Evolutionary conservation across 1,284 basidiomycete species (phyloP).

Genomic region (Peniophora sp.): DNA sequence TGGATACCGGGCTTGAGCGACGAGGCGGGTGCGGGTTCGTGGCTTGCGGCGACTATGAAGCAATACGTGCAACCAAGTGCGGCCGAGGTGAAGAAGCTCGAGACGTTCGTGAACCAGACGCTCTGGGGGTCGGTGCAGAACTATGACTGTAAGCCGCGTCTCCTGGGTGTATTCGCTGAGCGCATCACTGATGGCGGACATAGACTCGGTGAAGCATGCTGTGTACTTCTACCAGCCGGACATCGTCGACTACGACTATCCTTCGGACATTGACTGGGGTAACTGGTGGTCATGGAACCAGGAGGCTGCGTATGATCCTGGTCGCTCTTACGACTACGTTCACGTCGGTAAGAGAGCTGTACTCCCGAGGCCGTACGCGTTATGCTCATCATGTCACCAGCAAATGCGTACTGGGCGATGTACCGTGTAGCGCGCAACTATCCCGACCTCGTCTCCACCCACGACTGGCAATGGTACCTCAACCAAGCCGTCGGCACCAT

Average conservation of each 20-base stretch:
- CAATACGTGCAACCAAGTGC: slow-evolving; percentile 46
- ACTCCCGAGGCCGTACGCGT: too few species aligned
- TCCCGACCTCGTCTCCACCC: slow-evolving; percentile 34
- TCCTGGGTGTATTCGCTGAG: neutral
- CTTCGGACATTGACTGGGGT: slow-evolving; percentile 39
- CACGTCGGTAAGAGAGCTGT: slow-evolving; percentile 30
- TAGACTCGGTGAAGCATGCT: slow-evolving; percentile 22
- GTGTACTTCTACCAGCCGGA: slow-evolving; percentile 48
- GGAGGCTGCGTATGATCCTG: slow-evolving; percentile 37
- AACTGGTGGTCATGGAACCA: slow-evolving; percentile 56
- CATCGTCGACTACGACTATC: slow-evolving; percentile 39
- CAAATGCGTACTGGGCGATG: slow-evolving; percentile 47
- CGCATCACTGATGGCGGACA: slow-evolving; percentile 5
- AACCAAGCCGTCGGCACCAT: slow-evolving; percentile 48
- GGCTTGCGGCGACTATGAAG: slow-evolving; percentile 51
- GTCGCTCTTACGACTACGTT: slow-evolving; percentile 54
- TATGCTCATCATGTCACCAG: neutral
- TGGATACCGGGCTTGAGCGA: slow-evolving; percentile 55
- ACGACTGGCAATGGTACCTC: slow-evolving; percentile 50
- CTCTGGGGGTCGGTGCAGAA: slow-evolving; percentile 49
- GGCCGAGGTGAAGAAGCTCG: slow-evolving; percentile 43
- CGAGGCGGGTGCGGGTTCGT: slow-evolving; percentile 51
- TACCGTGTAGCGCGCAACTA: slow-evolving; percentile 55
- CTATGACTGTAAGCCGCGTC: slow-evolving; percentile 29
- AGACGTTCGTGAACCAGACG: slow-evolving; percentile 39